Base-by-base conservation (phyloP, 75 land plant genomes). In the Pseudotsuga menziesii region DNA sequence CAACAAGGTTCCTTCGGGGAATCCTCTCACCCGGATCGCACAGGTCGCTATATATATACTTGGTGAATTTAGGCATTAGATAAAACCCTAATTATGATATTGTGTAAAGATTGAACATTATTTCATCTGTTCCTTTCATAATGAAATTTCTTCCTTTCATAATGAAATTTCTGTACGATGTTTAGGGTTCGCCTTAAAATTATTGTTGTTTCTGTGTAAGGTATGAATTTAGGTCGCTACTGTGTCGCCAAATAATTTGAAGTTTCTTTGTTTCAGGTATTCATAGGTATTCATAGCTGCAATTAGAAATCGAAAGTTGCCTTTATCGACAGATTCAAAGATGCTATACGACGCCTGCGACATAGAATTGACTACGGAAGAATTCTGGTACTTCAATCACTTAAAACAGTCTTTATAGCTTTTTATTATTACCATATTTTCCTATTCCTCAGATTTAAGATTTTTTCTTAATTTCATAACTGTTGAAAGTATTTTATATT, bases 1-100 rank as follows among this genome's bases (percentile, higher is more conserved):
- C 75, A 85, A 89, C 80, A 92, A 91, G 78, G 85, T 91, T 2
- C 98, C 98, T 25, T 70, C 72, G 20, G 98, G 98, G 14, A 95
- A 95, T 72, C 96, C 98, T 3, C 76, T 95, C 35, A 95, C 95
- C 5, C 92, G 91, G 23, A 95, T 95, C 17, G 82, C 79, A 44
- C 92, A 93, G 86, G 98, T 92, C 41, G 32, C 8, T 7, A 44
- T 44, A 4, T 44, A n/a, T 44, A 11, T 6, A 44, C 9, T 44
- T 44, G 52, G 8, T 8, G 52, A 44, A 44, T 6, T 44, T 44
- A 5, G 5, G 5, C 6, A 5, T 41, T 41, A 0, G 5, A 41
- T 41, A 41, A 41, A n/a, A n/a, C n/a, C n/a, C n/a, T n/a, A n/a
- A n/a, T n/a, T n/a, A n/a, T n/a, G n/a, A n/a, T 44, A 7, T 44